Conservation (phyloP, 2,329 filamentous ascomycete genomes). For the Saccharata proteae region DNA sequence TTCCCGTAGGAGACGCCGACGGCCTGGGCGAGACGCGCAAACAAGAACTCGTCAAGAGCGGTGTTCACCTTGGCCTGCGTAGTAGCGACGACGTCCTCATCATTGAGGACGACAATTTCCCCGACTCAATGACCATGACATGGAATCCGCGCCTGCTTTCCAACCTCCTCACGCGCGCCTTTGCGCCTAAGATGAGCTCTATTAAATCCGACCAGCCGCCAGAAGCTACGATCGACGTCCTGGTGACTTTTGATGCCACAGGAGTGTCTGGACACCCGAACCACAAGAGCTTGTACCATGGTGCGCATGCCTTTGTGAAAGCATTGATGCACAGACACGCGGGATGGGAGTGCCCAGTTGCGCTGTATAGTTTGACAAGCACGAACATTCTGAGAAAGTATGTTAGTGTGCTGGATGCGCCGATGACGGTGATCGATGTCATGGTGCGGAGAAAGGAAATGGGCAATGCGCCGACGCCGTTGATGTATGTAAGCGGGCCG, state of each 20-base stretch:
- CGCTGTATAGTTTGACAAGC: conserved; percentile 72
- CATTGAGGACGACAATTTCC: conserved; percentile 71
- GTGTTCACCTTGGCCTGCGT: conserved; percentile 60
- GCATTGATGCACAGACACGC: conserved; percentile 50
- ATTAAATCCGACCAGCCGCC: conserved; percentile 32
- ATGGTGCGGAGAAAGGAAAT: conserved; percentile 38
- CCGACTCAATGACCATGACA: conserved; percentile 71
- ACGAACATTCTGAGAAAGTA: conserved; percentile 73
- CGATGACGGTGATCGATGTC: conserved; percentile 54
- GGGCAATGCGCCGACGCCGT: conserved; percentile 39
- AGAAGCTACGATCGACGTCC: conserved; percentile 55
- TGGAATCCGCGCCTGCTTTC: conserved; percentile 67
- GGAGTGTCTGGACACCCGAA: conserved; percentile 88
- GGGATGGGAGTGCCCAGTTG: conserved; percentile 60
- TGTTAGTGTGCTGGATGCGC: conserved; percentile 58
- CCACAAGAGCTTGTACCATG: conserved; percentile 79
- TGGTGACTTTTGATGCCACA: conserved; percentile 78
- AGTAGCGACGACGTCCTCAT: conserved; percentile 70
- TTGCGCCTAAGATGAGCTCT: conserved; percentile 52
- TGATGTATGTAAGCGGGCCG: conserved; percentile 63
- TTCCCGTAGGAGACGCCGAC: conserved; percentile 60
- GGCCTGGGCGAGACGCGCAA: conserved; percentile 74
- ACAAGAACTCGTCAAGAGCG: conserved; percentile 73
- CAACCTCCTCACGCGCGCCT: conserved; percentile 56
- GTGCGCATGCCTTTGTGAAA: conserved; percentile 61